Conservation (phyloP, 345 rosid species). For the Salix udensis region DNA sequence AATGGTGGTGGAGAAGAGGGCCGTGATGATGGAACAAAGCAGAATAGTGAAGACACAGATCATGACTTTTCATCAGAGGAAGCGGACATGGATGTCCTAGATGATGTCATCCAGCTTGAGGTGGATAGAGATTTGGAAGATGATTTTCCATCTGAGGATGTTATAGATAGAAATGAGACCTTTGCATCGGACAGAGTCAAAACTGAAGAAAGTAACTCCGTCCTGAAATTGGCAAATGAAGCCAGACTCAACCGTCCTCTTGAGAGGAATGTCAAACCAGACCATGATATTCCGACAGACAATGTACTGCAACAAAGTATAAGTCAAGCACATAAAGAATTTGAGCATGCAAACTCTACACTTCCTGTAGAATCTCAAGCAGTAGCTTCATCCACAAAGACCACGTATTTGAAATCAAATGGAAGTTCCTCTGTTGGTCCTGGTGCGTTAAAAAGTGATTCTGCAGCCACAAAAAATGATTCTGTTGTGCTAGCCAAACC, state of each 20-base stretch:
- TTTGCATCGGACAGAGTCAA: constrained; percentile 2
- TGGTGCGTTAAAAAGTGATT: constrained; percentile 11
- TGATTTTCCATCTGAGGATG: constrained; percentile 15
- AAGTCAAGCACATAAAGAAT: constrained; percentile 14
- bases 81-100: constrained; percentile 6
- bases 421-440: constrained; percentile 22
- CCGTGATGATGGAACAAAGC: constrained; percentile 11
- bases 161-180: not conserved
- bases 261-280: constrained; percentile 28
- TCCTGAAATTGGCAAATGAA: constrained; percentile 25
- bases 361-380: constrained; percentile 9
- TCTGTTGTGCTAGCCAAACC: constrained; percentile 20
- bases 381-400: constrained; percentile 9
- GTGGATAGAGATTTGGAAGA: constrained; percentile 19
- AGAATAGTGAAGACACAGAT: constrained; percentile 7
- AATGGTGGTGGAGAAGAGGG: constrained; percentile 12
- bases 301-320: constrained; percentile 14
- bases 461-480: constrained; percentile 20
- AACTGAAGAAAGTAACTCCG: constrained; percentile 29
- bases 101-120: constrained; percentile 20
- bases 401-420: constrained; percentile 24
- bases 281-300: constrained; percentile 6
- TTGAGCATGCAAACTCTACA: constrained; percentile 2
- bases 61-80: constrained; percentile 24
- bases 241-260: constrained; percentile 12